These are phyloP conservation scores for Larix sibirica DNA, from an alignment of 83 land plant genomes.

Conservation along the genomic window DNA sequence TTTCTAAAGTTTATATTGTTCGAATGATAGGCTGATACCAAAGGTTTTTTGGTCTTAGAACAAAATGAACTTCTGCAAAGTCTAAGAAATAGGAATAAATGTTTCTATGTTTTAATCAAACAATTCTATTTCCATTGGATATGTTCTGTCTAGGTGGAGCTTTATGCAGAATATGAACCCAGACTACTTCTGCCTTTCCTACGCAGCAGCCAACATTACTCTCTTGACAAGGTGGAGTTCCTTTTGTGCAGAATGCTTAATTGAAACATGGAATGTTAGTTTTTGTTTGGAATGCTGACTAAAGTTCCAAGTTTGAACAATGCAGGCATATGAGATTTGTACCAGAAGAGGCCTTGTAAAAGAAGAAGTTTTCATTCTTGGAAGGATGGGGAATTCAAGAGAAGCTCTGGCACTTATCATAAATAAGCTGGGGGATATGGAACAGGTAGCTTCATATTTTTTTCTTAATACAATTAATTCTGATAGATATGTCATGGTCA, in stretches of 20 bases:
- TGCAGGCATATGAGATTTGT: slow-evolving; percentile 97
- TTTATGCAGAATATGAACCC: slow-evolving; percentile 97
- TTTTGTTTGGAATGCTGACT: not conserved
- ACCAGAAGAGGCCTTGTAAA: slow-evolving; percentile 67
- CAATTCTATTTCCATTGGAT: slow-evolving; percentile 1
- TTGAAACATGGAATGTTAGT: not conserved
- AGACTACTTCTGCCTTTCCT: slow-evolving; percentile 85
- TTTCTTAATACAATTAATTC: not conserved
- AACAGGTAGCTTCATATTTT: slow-evolving; percentile 58
- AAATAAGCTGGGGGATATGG: slow-evolving; percentile 84
- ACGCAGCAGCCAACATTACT: slow-evolving; percentile 92
- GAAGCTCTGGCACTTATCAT: slow-evolving; percentile 91
- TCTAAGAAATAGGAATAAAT: not conserved
- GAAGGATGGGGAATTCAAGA: slow-evolving; percentile 95
- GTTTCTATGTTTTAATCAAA: not conserved
- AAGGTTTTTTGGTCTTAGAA: not conserved
- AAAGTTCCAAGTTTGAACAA: not conserved
- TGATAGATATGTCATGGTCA: not conserved
- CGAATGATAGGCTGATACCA: not conserved
- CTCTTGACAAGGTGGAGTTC: slow-evolving; percentile 81
- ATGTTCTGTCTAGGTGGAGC: slow-evolving; percentile 70
- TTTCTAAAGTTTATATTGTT: not conserved
- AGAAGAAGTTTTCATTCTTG: slow-evolving; percentile 93
- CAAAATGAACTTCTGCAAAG: not conserved
- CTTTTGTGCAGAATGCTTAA: not conserved